Percentiles rank a stretch among this genome's conserved stretches.
These are phyloP conservation scores for Rubroboletus satanas DNA, from an alignment of 768 basidiomycete species.

Conservation along the genomic window DNA sequence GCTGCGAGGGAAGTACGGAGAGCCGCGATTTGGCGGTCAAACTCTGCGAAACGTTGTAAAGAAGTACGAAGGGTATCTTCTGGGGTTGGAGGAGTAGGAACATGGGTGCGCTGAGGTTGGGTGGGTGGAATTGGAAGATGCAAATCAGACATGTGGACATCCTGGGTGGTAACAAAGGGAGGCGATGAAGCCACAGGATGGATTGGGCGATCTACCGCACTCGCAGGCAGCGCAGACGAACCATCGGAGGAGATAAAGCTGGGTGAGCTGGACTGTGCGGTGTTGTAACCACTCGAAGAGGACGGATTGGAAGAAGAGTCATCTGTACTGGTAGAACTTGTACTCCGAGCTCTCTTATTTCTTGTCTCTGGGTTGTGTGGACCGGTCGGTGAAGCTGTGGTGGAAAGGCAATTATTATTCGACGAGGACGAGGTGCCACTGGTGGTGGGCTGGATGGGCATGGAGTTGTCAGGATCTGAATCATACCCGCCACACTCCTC, in stretches of 20 bases:
- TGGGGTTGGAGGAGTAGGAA: slow-evolving; percentile 14
- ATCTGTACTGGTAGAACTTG: slow-evolving; percentile 43
- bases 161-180: slow-evolving; percentile 42
- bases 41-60: slow-evolving; percentile 50
- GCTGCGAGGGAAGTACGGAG: slow-evolving; percentile 39
- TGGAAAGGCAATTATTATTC: slow-evolving; percentile 8
- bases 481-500: slow-evolving; percentile 34
- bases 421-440: slow-evolving; percentile 29
- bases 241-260: slow-evolving; percentile 28
- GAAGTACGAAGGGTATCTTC: slow-evolving; percentile 42
- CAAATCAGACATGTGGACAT: slow-evolving; percentile 49
- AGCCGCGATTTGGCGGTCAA: slow-evolving; percentile 50
- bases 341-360: slow-evolving; percentile 57
- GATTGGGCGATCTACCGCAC: slow-evolving; percentile 18
- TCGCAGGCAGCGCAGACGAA: slow-evolving; percentile 9
- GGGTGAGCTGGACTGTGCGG: slow-evolving; percentile 34
- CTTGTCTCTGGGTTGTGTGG: slow-evolving; percentile 44
- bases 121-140: slow-evolving; percentile 22
- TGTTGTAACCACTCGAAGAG: slow-evolving; percentile 34
- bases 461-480: slow-evolving; percentile 29
- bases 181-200: slow-evolving; percentile 26
- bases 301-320: slow-evolving; percentile 31
- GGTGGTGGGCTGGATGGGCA: slow-evolving; percentile 22
- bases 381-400: slow-evolving; percentile 4
- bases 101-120: slow-evolving; percentile 11